phyloP scores from a whole-genome alignment of 2,329 filamentous ascomycete genomes.

The Botrytis byssoidea region DNA sequence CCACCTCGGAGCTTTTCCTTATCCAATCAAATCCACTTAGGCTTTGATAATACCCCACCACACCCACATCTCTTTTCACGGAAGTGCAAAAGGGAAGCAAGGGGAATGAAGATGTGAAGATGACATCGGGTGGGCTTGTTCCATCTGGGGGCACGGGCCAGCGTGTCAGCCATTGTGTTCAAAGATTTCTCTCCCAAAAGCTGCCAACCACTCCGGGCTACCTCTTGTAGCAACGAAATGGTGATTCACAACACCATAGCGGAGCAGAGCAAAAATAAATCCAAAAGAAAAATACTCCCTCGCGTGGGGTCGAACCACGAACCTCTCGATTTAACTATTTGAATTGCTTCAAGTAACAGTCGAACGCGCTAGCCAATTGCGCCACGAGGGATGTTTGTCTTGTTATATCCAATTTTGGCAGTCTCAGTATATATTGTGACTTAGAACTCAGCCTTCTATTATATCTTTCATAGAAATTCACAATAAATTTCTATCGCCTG shows the following conservation, averaged over 20 bases:
- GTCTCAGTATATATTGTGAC: too few species aligned
- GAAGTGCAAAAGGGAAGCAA: not conserved
- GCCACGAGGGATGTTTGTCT: conserved; percentile 16
- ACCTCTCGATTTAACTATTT: conserved; percentile 10
- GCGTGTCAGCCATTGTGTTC: not conserved
- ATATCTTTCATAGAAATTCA: not conserved
- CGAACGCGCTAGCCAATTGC: conserved; percentile 22
- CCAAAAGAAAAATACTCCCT: not conserved
- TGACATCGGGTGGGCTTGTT: not conserved
- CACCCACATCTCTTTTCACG: not conserved
- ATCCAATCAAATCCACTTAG: conserved; percentile 8
- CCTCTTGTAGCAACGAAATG: not conserved
- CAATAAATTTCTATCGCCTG: not conserved
- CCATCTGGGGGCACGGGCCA: not conserved
- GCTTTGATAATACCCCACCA: not conserved
- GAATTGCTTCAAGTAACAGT: conserved; percentile 10
- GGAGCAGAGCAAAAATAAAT: not conserved
- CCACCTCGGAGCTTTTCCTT: conserved; percentile 3
- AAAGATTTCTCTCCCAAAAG: not conserved
- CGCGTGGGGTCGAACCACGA: conserved; percentile 15
- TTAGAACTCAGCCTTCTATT: too few species aligned
- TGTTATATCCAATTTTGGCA: not conserved
- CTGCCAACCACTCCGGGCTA: too few species aligned
- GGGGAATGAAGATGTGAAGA: not conserved
- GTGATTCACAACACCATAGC: not conserved